phyloP scores from a whole-genome alignment of 768 basidiomycete genomes.

The Krasilnikovozyma curviuscula region DNA sequence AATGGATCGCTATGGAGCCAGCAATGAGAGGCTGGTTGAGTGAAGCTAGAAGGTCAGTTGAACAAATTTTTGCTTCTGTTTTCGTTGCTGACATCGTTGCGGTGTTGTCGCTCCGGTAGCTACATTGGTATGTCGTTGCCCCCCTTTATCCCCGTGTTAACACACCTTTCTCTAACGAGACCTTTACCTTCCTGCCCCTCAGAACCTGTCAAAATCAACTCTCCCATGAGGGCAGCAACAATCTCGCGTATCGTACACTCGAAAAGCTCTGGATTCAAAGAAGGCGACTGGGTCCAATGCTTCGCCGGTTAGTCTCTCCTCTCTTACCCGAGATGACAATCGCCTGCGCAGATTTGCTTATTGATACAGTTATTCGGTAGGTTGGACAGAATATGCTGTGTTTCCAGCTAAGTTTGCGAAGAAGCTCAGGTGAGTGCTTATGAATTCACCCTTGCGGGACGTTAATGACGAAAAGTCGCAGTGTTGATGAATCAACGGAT shows the following conservation, averaged over 20 bases:
- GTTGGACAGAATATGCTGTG: constrained; percentile 60
- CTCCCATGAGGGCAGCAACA: constrained; percentile 51
- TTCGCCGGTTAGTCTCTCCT: constrained; percentile 34
- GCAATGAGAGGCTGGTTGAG: constrained; percentile 67
- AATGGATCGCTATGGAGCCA: constrained; percentile 66
- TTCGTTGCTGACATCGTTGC: constrained; percentile 31
- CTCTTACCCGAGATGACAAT: background rate
- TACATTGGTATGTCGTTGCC: background rate
- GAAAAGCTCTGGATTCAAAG: constrained; percentile 35
- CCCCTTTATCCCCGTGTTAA: constrained; percentile 16
- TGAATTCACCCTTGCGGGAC: background rate
- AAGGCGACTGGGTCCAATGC: constrained; percentile 53
- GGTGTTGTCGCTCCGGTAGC: constrained; percentile 36
- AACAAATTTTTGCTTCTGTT: background rate
- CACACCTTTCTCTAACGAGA: too few relatives aligned
- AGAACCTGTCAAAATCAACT: constrained; percentile 40
- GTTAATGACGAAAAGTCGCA: background rate
- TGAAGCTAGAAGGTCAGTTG: constrained; percentile 32
- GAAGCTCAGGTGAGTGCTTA: constrained; percentile 37
- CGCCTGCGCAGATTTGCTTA: background rate
- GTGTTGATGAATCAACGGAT: too few relatives aligned
- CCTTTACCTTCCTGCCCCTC: background rate
- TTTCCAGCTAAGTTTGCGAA: constrained; percentile 36
- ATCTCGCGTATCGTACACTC: constrained; percentile 48
- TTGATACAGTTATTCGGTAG: constrained; percentile 25